A percentile compares a stretch with the other conserved stretches of the same genome.
phyloP scores from a whole-genome alignment of 805 yeast species.

The Saturnispora sekii region DNA sequence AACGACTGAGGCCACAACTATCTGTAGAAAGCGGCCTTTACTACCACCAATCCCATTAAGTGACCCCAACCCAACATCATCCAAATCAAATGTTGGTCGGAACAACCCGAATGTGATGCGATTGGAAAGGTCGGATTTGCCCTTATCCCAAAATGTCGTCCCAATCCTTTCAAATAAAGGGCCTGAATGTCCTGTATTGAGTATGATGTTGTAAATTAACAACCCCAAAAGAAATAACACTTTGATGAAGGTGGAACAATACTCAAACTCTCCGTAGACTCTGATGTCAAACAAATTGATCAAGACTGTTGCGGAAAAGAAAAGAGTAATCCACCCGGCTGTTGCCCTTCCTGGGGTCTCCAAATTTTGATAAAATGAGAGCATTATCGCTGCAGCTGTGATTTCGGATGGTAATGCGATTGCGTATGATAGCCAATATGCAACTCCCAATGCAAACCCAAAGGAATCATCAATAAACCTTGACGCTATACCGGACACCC shows the following conservation, averaged over 20 bases:
- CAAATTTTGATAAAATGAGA: slow-evolving; percentile 54
- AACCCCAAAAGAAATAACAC: slow-evolving; percentile 41
- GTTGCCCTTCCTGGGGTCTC: slow-evolving; percentile 41
- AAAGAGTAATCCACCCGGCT: slow-evolving; percentile 62
- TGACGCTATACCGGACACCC: slow-evolving; percentile 65
- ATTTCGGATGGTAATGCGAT: slow-evolving; percentile 72
- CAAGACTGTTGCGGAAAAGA: slow-evolving; percentile 35
- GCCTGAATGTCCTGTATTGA: slow-evolving; percentile 50
- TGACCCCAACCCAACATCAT: slow-evolving; percentile 50
- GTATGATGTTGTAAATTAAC: slow-evolving; percentile 53
- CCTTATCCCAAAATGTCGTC: slow-evolving; percentile 56
- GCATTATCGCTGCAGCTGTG: slow-evolving; percentile 69
- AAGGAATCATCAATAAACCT: slow-evolving; percentile 71
- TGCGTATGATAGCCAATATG: slow-evolving; percentile 65
- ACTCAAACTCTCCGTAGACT: slow-evolving; percentile 67
- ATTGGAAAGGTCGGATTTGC: slow-evolving; percentile 37
- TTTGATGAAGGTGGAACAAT: slow-evolving; percentile 49
- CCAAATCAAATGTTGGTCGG: slow-evolving; percentile 59
- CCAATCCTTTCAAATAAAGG: slow-evolving; percentile 43
- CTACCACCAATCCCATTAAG: slow-evolving; percentile 49
- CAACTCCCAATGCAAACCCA: slow-evolving; percentile 65
- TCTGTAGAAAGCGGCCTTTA: slow-evolving; percentile 49
- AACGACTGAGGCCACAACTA: slow-evolving; percentile 50
- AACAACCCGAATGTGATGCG: slow-evolving; percentile 58
- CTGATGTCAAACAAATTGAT: slow-evolving; percentile 61